These are phyloP conservation scores for Pelargonium australe DNA, from an alignment of 441 rosid genomes.

Conservation along the genomic window DNA sequence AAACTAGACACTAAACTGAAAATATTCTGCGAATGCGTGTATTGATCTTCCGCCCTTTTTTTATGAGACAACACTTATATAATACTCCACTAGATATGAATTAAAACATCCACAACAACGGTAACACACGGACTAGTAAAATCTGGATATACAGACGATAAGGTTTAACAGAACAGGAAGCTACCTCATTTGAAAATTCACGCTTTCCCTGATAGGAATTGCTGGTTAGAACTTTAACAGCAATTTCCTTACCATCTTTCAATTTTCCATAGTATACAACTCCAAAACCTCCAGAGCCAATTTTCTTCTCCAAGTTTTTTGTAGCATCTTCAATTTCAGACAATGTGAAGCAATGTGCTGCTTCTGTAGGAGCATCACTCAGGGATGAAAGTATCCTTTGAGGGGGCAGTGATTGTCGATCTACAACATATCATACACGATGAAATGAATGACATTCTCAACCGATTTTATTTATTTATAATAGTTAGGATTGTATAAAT, in stretches of 20 bases:
- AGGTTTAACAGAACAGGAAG: slow-evolving; percentile 1
- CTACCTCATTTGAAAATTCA: slow-evolving; percentile 92
- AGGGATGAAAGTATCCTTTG: slow-evolving; percentile 50
- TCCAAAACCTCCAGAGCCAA: slow-evolving; percentile 97
- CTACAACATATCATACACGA: background rate
- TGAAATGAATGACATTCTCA: background rate
- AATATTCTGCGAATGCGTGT: background rate
- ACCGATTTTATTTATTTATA: background rate
- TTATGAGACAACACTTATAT: too few relatives aligned
- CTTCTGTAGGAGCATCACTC: slow-evolving; percentile 59
- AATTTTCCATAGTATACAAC: slow-evolving; percentile 76
- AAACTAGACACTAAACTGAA: background rate
- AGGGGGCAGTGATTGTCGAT: slow-evolving; percentile 32
- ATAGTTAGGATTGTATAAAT: background rate
- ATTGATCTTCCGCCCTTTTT: background rate
- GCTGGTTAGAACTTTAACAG: slow-evolving; percentile 70
- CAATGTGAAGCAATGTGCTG: slow-evolving; percentile 71
- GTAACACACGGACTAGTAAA: background rate
- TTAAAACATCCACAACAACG: background rate
- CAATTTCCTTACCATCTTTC: slow-evolving; percentile 86
- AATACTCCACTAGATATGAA: too few relatives aligned
- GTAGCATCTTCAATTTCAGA: slow-evolving; percentile 81
- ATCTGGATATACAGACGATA: background rate
- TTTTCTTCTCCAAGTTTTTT: slow-evolving; percentile 62
- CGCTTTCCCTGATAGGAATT: slow-evolving; percentile 88